Percentiles rank a stretch among this genome's conserved stretches.
Evolutionary conservation across 352 stramenopile genomes (phyloP).

Genomic region (Phytophthora hibernalis): DNA sequence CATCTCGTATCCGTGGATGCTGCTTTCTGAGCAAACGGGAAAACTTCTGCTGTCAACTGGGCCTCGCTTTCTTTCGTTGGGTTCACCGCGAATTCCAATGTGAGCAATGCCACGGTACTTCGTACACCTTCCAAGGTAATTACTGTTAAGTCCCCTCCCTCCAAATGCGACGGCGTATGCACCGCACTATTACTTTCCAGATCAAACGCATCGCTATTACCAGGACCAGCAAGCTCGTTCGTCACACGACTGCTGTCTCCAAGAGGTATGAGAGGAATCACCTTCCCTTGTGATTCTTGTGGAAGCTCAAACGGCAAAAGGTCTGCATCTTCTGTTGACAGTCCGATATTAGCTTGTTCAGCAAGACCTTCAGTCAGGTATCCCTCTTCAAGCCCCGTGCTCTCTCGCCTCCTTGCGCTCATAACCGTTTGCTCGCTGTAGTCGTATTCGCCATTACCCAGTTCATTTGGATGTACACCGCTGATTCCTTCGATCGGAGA

Average conservation of each 20-base stretch:
- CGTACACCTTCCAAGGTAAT: background rate
- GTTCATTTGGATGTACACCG: background rate
- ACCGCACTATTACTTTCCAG: background rate
- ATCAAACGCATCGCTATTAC: background rate
- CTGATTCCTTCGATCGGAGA: background rate
- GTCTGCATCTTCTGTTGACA: conserved; percentile 2
- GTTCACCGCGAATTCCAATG: background rate
- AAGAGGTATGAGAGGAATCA: too few species aligned
- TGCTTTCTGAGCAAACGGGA: background rate
- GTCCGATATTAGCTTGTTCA: conserved; percentile 3
- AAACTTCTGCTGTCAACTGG: background rate
- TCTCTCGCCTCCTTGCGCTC: background rate
- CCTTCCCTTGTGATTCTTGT: background rate
- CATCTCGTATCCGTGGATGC: background rate
- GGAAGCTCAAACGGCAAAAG: background rate
- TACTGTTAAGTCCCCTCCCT: background rate
- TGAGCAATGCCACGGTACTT: background rate
- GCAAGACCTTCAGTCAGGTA: conserved; percentile 18
- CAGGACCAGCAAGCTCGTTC: background rate
- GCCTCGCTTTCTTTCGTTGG: background rate
- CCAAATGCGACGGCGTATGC: background rate
- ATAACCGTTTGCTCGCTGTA: background rate
- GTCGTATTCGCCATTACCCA: background rate
- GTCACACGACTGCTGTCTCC: background rate
- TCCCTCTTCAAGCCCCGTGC: conserved; percentile 12